Evolutionary conservation across 257 asterid species (phyloP), one percentile per base, ranked within the genome.

Genomic region (Solanum chaucha): DNA sequence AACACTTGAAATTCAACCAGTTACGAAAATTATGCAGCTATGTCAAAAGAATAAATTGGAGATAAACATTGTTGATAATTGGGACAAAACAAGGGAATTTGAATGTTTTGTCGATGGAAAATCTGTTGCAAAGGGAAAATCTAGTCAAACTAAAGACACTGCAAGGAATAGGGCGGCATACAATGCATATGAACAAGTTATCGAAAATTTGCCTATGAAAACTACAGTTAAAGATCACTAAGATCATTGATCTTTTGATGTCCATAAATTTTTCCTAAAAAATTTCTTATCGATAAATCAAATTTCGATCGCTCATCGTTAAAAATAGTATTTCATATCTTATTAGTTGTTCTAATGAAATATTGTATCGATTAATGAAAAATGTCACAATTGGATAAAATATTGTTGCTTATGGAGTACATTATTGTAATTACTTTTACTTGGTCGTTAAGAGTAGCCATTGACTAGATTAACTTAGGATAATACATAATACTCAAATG

Each of bases 121-220:
- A 4, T 70, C 48, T 10, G 89, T 38, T 0, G 97, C 95, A 0
- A 91, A 46, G 20, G 94, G 92, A 0, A 74, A 87, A 44, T 94
- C 80, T 70, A 6, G 1, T 1, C 80, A 86, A 48, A 94, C 90
- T 87, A 92, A 58, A 46, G 12, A 68, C 0, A 88, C 82, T 78
- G 97, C 94, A 10, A 15, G 20, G 13, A 91, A 89, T 35, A 89
- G 94, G 71, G 97, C 97, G 2, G 94, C 95, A 3, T 14, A 86
- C 22, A 20, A 86, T 64, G 94, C 93, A 0, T 89, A 89, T 28
- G 14, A 86, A 0, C 51, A 83, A 4, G 38, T 88, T 81, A 32
- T 51, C 8, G 30, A 19, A 10, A 28, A 28, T 28, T 68, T 14
- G 38, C 24, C 0, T 51, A 51, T 51, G 61, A 51, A 51, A 51